A percentile compares a stretch with the other conserved stretches of the same genome.
These are phyloP conservation scores for Medicago lupulina DNA, from an alignment of 306 rosid genomes.

Conservation along the genomic window DNA sequence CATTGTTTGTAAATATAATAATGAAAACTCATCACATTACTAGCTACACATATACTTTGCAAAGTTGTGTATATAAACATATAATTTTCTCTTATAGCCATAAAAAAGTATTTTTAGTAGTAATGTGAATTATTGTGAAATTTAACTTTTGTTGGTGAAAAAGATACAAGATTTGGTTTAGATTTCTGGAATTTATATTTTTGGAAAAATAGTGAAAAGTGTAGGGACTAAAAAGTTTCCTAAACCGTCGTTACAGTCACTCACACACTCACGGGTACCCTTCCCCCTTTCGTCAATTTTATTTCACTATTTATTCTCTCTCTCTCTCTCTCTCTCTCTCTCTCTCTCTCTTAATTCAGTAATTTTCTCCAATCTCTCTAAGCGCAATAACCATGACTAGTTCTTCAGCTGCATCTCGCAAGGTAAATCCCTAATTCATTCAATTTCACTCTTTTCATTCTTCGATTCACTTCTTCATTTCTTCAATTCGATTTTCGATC, in stretches of 20 bases:
- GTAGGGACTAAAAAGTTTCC: not conserved
- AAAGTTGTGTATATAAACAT: too few relatives aligned
- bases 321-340: conserved; percentile 25
- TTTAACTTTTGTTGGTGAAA: too few relatives aligned
- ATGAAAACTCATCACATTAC: too few relatives aligned
- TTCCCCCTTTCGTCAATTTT: conserved; percentile 42
- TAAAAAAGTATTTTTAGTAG: too few relatives aligned
- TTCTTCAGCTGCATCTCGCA: conserved; percentile 88
- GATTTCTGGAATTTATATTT: not conserved
- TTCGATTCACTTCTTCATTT: not conserved
- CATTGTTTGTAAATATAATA: too few relatives aligned
- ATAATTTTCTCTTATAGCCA: too few relatives aligned
- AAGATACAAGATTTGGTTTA: too few relatives aligned
- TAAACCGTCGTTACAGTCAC: conserved; percentile 46
- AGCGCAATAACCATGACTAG: conserved; percentile 76
- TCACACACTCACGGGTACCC: conserved; percentile 38
- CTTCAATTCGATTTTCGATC: conserved; percentile 20
- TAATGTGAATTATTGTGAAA: too few relatives aligned
- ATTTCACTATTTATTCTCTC: conserved; percentile 10
- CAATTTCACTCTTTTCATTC: not conserved
- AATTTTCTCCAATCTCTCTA: conserved; percentile 30
- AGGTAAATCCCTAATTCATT: conserved; percentile 58
- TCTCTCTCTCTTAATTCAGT: not conserved
- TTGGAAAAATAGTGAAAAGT: not conserved
- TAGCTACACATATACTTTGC: too few relatives aligned